phyloP scores from a whole-genome alignment of 2,329 filamentous ascomycete genomes.

The Rugonectria rugulosa region DNA sequence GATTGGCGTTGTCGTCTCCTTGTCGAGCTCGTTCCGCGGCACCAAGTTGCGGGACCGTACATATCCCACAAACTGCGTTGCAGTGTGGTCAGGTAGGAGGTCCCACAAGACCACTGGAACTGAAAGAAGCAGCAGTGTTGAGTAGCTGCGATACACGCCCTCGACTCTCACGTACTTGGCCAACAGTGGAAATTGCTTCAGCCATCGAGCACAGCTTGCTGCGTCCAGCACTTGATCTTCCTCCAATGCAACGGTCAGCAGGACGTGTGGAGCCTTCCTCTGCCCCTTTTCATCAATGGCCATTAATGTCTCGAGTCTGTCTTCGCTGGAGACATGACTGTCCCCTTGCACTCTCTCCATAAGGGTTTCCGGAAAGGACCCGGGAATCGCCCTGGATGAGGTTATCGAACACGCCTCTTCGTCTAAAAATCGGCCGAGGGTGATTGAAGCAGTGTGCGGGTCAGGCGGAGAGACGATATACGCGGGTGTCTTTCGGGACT shows the following conservation, averaged over 20 bases:
- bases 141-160: constrained; percentile 36
- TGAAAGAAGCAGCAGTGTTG: constrained; percentile 35
- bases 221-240: constrained; percentile 37
- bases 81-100: constrained; percentile 34
- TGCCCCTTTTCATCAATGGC: constrained; percentile 33
- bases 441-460: constrained; percentile 37
- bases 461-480: constrained; percentile 39
- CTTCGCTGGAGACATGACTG: constrained; percentile 30
- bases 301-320: constrained; percentile 33
- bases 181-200: constrained; percentile 40
- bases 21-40: constrained; percentile 18
- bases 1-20: constrained; percentile 29
- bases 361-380: constrained; percentile 26
- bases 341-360: constrained; percentile 34
- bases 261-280: constrained; percentile 33
- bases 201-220: constrained; percentile 35
- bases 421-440: constrained; percentile 29
- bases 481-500: constrained; percentile 37
- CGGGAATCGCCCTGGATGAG: constrained; percentile 33
- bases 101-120: constrained; percentile 39
- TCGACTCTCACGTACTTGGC: constrained; percentile 36
- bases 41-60: constrained; percentile 35
- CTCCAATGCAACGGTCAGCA: constrained; percentile 36
- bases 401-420: constrained; percentile 29
- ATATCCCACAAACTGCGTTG: constrained; percentile 39